These are phyloP conservation scores for Pichia ethanolica DNA, from an alignment of 805 yeast genomes.

Conservation along the genomic window DNA sequence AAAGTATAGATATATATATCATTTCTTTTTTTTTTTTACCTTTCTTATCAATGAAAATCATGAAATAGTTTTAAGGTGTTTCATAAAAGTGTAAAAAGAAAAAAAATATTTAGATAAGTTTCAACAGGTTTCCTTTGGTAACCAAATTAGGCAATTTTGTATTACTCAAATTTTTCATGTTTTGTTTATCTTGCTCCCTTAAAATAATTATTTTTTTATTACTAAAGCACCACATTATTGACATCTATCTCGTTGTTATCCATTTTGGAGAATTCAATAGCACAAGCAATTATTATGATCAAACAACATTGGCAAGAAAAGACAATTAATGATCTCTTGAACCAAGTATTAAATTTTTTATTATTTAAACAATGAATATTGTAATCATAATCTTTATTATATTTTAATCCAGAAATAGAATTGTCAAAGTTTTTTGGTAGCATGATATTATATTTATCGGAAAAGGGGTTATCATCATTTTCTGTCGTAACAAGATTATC, in stretches of 20 bases:
- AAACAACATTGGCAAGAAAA: slow-evolving; percentile 13
- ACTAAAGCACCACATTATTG: not conserved
- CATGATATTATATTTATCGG: not conserved
- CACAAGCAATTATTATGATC: slow-evolving; percentile 9
- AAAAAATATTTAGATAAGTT: not conserved
- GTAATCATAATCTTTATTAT: slow-evolving; percentile 5
- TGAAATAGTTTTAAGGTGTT: not conserved
- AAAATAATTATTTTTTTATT: not conserved
- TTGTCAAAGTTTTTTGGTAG: no score
- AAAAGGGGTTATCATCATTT: not conserved
- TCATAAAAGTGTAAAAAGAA: not conserved
- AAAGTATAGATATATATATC: no score
- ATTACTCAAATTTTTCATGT: not conserved
- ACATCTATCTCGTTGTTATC: not conserved
- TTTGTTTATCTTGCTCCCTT: not conserved
- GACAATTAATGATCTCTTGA: slow-evolving; percentile 11
- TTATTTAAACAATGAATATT: slow-evolving; percentile 11
- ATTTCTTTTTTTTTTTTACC: no score
- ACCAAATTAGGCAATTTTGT: slow-evolving; percentile 3
- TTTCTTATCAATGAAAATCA: no score
- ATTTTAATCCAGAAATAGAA: not conserved
- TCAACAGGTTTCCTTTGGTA: slow-evolving; percentile 5
- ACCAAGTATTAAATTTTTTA: slow-evolving; percentile 13
- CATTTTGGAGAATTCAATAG: slow-evolving; percentile 1
- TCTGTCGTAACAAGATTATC: not conserved